These are phyloP conservation scores for Brettanomyces naardenensis DNA, from an alignment of 805 yeast genomes.

Conservation along the genomic window DNA sequence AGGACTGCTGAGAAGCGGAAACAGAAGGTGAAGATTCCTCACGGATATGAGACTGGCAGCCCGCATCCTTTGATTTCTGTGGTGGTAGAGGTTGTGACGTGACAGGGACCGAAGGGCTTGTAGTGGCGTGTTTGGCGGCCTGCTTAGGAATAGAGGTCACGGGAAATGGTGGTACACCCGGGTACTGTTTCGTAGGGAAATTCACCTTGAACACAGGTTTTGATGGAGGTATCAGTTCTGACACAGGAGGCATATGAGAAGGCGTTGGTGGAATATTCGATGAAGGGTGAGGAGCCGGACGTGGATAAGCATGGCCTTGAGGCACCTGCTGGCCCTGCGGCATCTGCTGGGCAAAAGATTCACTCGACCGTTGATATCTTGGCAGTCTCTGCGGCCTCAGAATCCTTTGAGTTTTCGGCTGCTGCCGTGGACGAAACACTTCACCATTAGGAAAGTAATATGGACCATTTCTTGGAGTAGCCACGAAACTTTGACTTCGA, in stretches of 20 bases:
- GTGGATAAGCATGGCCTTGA: not conserved
- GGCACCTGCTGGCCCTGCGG: not conserved
- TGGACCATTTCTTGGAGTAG: conserved; percentile 6
- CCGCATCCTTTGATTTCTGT: too few species aligned
- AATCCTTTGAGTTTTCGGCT: conserved; percentile 31
- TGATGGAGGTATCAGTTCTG: not conserved
- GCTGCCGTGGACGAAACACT: conserved; percentile 38
- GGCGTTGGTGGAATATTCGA: too few species aligned
- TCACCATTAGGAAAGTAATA: conserved; percentile 47
- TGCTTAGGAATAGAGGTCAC: too few species aligned
- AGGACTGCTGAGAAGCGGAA: not conserved
- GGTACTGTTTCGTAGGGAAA: too few species aligned
- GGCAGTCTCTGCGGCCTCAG: too few species aligned
- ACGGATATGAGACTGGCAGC: not conserved
- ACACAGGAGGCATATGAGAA: not conserved
- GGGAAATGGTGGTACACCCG: too few species aligned
- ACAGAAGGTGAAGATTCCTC: not conserved
- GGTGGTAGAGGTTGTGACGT: too few species aligned
- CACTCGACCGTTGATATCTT: too few species aligned
- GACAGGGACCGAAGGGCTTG: too few species aligned
- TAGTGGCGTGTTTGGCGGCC: too few species aligned
- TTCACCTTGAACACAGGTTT: not conserved
- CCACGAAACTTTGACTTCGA: not conserved
- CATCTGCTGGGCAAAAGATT: not conserved
- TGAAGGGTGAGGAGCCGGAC: too few species aligned